These are phyloP conservation scores for Leptographium radiaticola DNA, from an alignment of 2,329 filamentous ascomycete species.

Conservation along the genomic window DNA sequence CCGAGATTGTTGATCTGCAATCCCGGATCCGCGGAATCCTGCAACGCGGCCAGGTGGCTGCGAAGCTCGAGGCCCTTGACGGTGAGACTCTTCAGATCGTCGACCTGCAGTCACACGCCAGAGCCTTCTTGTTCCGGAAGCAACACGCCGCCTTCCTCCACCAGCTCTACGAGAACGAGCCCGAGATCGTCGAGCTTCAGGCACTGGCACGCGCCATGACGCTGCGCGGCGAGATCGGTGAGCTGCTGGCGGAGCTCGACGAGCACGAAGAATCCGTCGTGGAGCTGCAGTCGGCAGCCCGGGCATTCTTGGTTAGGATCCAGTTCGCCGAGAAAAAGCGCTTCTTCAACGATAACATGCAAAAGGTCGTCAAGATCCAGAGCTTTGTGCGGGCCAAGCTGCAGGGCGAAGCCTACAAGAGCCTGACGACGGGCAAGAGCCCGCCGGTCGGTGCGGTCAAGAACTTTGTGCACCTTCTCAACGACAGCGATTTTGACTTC, in stretches of 20 bases:
- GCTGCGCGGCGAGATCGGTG: conserved; percentile 58
- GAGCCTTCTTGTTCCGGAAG: conserved; percentile 53
- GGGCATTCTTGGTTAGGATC: conserved; percentile 59
- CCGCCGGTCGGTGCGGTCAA: conserved; percentile 94
- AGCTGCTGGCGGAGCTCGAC: conserved; percentile 63
- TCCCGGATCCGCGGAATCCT: conserved; percentile 49
- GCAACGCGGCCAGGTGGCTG: conserved; percentile 34
- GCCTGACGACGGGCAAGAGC: conserved; percentile 88
- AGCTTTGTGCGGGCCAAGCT: conserved; percentile 91
- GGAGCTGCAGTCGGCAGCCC: conserved; percentile 61
- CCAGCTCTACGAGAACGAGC: conserved; percentile 54
- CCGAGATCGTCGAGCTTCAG: conserved; percentile 59
- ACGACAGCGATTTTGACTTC: conserved; percentile 97
- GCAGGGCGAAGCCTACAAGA: conserved; percentile 96
- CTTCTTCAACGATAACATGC: conserved; percentile 93
- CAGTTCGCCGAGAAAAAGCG: conserved; percentile 74
- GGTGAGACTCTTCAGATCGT: conserved; percentile 42
- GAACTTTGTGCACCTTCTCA: conserved; percentile 93
- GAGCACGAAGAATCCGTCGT: conserved; percentile 67
- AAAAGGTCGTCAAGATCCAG: conserved; percentile 97
- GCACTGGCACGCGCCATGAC: conserved; percentile 67
- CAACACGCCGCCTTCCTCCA: conserved; percentile 50
- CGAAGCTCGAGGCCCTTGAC: conserved; percentile 41
- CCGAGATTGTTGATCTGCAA: conserved; percentile 39
- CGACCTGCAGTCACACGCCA: conserved; percentile 51